Percentiles rank a stretch among this genome's conserved stretches.
phyloP scores from a whole-genome alignment of 768 basidiomycete genomes.

The Pisolithus marmoratus region DNA sequence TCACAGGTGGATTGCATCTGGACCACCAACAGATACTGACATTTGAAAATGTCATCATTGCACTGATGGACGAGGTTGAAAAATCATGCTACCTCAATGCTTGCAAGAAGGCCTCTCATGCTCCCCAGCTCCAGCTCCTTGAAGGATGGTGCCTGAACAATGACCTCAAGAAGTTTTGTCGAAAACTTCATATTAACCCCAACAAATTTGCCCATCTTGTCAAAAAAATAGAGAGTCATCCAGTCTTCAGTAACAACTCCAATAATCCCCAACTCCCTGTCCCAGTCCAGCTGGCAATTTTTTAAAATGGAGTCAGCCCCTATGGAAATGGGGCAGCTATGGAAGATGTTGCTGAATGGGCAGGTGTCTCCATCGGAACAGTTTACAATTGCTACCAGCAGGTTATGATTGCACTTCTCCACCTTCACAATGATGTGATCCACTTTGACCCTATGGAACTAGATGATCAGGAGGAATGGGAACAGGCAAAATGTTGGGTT shows the following conservation, averaged over 20 bases:
- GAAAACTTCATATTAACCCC: slow-evolving; percentile 21
- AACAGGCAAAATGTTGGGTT: not conserved
- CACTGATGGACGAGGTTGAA: not conserved
- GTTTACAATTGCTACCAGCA: slow-evolving; percentile 13
- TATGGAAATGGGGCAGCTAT: slow-evolving; percentile 7
- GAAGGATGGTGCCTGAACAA: slow-evolving; percentile 3
- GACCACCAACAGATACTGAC: not conserved
- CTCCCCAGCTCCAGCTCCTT: no score
- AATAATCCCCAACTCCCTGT: slow-evolving; percentile 24
- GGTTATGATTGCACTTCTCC: slow-evolving; percentile 10
- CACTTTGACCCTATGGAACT: slow-evolving; percentile 1
- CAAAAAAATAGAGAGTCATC: slow-evolving; percentile 10
- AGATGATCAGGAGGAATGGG: not conserved
- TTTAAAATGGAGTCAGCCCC: slow-evolving; percentile 22
- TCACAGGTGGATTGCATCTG: not conserved
- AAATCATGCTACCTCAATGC: no score
- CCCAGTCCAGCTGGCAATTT: slow-evolving; percentile 25
- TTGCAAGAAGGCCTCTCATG: no score
- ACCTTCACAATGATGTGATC: slow-evolving; percentile 7
- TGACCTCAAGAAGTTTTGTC: slow-evolving; percentile 17
- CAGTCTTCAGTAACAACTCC: no score
- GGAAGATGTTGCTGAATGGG: no score
- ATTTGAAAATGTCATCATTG: not conserved
- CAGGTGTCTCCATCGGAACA: slow-evolving; percentile 16
- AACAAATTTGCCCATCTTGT: slow-evolving; percentile 19